Evolutionary conservation across 1,284 basidiomycete genomes (phyloP), one percentile per base, ranked within the genome.

Genomic region (Ganoderma boninense): DNA sequence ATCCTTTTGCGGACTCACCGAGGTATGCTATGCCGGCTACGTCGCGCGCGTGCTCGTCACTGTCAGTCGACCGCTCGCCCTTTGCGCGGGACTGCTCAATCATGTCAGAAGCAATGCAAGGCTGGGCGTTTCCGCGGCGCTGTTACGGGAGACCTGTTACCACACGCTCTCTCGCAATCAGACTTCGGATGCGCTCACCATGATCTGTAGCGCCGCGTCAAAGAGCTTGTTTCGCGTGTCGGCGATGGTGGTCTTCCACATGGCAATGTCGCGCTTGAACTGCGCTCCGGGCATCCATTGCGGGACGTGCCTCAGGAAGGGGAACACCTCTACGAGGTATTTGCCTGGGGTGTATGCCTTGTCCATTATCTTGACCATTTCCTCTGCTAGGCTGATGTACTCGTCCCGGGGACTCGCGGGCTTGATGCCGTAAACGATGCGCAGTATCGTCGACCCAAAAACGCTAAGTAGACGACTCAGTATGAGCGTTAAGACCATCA

Each of bases 361-460:
- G n/a, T 49, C 49, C 38, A 66, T 52, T 20, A 65, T 65, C n/a
- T 60, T 56, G 29, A 63, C 38, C 35, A 59, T 60, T 11, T 62
- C 66, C 16, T 64, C 61, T 1, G 59, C 68, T 7, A 72, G 52
- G 16, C 20, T 44, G 32, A 69, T 18, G 49, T 66, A 65, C 62
- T 65, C 59, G 26, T 64, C 66, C 7, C 49, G 62, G n/a, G 66
- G 62, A 5, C 32, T 57, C 10, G 81, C 79, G 1, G 76, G 73
- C 44, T 76, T 70, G 57, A 81, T 77, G 16, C 81, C 82, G 68
- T 83, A 77, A 8, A 78, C 69, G 35, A 82, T 73, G 35, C 69
- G 72, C 67, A 80, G 74, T 40, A 69, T 72, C 11, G 62, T 64
- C 4, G 61, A 64, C 0, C 66, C 68, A 11, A 71, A 62, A 7